These are phyloP conservation scores for Candida labiduridarum DNA, from an alignment of 1,139 yeast species.

Conservation along the genomic window DNA sequence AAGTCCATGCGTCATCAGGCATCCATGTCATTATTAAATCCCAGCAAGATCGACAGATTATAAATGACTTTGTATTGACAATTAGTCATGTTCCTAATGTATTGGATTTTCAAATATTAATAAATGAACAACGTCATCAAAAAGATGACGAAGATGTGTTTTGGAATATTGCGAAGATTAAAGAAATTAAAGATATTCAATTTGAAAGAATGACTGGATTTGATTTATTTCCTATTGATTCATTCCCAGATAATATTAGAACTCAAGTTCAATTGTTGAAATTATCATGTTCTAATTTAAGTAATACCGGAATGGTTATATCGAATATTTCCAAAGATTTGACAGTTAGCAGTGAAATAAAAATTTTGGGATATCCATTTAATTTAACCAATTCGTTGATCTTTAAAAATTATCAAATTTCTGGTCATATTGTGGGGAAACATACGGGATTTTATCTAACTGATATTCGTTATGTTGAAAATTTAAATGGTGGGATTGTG, in stretches of 20 bases:
- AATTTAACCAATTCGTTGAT: slow-evolving; percentile 59
- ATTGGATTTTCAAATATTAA: slow-evolving; percentile 19
- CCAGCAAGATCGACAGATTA: slow-evolving; percentile 14
- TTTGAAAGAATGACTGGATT: slow-evolving; percentile 29
- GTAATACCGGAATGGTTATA: neutral
- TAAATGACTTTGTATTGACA: slow-evolving; percentile 21
- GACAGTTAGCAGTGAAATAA: slow-evolving; percentile 17
- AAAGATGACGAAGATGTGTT: slow-evolving; percentile 6
- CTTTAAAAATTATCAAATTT: slow-evolving; percentile 49
- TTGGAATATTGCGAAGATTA: slow-evolving; percentile 5
- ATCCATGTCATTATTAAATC: slow-evolving; percentile 21
- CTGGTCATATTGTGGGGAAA: slow-evolving; percentile 45
- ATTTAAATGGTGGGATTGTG: slow-evolving; percentile 64
- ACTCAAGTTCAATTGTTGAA: neutral
- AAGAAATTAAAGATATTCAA: slow-evolving; percentile 7
- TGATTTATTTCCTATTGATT: slow-evolving; percentile 30
- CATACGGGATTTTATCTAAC: slow-evolving; percentile 36
- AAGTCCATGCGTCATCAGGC: slow-evolving; percentile 29
- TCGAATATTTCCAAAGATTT: neutral
- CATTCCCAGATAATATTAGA: slow-evolving; percentile 2
- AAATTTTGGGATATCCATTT: slow-evolving; percentile 53
- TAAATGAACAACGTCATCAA: slow-evolving; percentile 16
- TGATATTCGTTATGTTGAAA: slow-evolving; percentile 62
- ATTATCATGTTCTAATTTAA: neutral
- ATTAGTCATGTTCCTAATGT: slow-evolving; percentile 21